Evolutionary conservation across 495 filamentous ascomycete species (phyloP).

Genomic region (Thermochaetoides thermophila): DNA sequence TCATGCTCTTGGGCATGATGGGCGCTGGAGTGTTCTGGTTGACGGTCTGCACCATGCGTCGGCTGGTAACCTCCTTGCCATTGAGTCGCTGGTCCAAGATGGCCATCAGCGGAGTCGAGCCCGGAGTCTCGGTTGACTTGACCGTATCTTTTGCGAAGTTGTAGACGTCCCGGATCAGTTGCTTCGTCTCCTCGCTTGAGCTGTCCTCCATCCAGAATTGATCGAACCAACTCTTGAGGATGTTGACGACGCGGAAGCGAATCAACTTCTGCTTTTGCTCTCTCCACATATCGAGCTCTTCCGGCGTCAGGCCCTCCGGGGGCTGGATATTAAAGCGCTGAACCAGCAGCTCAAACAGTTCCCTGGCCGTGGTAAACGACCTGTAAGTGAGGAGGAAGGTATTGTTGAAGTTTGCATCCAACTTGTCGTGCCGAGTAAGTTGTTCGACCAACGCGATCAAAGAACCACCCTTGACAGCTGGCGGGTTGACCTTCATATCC

Average conservation of each 20-base stretch:
- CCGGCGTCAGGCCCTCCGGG: conserved; percentile 59
- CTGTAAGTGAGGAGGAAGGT: conserved; percentile 95
- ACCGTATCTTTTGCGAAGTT: conserved; percentile 84
- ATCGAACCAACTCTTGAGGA: conserved; percentile 95
- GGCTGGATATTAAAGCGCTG: conserved; percentile 86
- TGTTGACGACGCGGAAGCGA: conserved; percentile 89
- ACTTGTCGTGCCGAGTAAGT: conserved; percentile 84
- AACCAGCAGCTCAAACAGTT: conserved; percentile 85
- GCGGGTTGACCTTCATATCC: conserved; percentile 59
- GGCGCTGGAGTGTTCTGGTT: conserved; percentile 65
- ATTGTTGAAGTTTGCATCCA: conserved; percentile 91
- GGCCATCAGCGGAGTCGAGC: conserved; percentile 62
- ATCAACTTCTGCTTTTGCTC: conserved; percentile 93
- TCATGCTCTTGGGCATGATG: conserved; percentile 97
- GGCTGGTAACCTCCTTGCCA: conserved; percentile 76
- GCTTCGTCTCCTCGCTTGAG: conserved; percentile 65
- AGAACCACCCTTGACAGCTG: conserved; percentile 74
- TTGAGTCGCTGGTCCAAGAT: conserved; percentile 74
- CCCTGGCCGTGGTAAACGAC: conserved; percentile 80
- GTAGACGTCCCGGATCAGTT: conserved; percentile 76
- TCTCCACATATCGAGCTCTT: conserved; percentile 75
- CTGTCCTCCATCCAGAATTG: conserved; percentile 95
- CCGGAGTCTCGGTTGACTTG: conserved; percentile 81
- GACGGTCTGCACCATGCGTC: conserved; percentile 73
- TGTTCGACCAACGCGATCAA: conserved; percentile 87